These are phyloP conservation scores for Mycena venus DNA, from an alignment of 768 basidiomycete species.

Conservation along the genomic window DNA sequence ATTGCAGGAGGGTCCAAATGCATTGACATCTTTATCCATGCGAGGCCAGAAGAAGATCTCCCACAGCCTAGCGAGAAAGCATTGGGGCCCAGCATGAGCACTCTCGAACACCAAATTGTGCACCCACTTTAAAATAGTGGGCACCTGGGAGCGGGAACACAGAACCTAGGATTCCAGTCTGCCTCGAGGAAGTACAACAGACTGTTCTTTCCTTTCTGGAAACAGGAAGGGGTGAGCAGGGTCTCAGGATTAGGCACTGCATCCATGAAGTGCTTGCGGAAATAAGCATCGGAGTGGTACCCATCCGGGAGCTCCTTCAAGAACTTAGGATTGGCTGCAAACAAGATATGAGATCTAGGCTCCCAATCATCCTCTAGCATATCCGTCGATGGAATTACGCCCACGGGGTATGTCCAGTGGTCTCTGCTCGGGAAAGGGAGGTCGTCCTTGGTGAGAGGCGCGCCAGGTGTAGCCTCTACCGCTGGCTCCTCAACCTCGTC, in stretches of 20 bases:
- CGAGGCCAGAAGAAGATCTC: not conserved
- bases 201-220: conserved; percentile 6
- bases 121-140: not conserved
- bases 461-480: not conserved
- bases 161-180: conserved; percentile 1
- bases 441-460: not conserved
- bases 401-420: conserved; percentile 4
- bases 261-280: not conserved
- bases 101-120: not conserved
- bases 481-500: not conserved
- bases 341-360: not conserved
- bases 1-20: not conserved
- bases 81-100: not conserved
- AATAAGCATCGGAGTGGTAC: not conserved
- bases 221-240: conserved; percentile 1
- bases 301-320: not conserved
- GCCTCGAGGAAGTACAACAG: conserved; percentile 20
- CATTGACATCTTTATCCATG: not conserved
- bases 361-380: not conserved
- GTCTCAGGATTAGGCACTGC: not conserved
- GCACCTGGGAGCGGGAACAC: conserved; percentile 32
- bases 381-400: too few species aligned
- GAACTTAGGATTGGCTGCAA: not conserved
- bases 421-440: not conserved
- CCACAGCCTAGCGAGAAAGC: not conserved